Base-by-base conservation (phyloP, 106 monocot genomes). In the Dendrobium officinale region DNA sequence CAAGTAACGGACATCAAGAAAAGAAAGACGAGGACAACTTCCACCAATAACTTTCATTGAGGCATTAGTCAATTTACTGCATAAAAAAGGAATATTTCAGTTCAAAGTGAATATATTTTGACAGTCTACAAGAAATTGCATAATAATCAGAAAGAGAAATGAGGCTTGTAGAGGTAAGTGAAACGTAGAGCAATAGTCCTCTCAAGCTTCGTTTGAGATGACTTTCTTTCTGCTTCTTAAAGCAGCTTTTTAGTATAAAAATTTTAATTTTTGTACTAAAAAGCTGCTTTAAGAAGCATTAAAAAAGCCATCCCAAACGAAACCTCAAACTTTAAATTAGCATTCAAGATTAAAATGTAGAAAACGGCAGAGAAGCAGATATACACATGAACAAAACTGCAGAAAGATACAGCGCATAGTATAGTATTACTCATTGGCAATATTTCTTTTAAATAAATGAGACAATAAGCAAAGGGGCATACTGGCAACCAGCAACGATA, bases 1-100 rank as follows among this genome's bases (percentile, higher is more conserved):
- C 86, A 97, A 79, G 55, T 92, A 83, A 10, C 86, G 78, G 78
- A 97, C 81, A 84, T 97, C 89, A 33, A 97, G 82, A 80, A 78
- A 78, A 77, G 80, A 75, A 20, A 97, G 79, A 24, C 54, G 43
- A 44, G 83, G 55, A 56, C 96, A 97, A 16, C 81, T 80, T 55
- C 89, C 87, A 45, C 84, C 88, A 85, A 97, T 92, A 20, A 54
- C 77, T 84, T 88, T 97, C 37, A 88, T 72, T 8, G 96, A 87
- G 75, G 81, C 77, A 45, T 64, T 55, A 40, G 84, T 88, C 77
- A 97, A 20, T 77, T 82, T 81, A 55, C 96, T 94, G 86, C 87
- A 86, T 84, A 54, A 15, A 76, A 76, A 51, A 76, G 3, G 1
- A 76, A 76, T 49, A 15, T 26, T 9, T 6, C 1, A 49, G 49